Evolutionary conservation across 345 rosid genomes (phyloP), one percentile per base, ranked within the genome.

Genomic region (Stellera chamaejasme): DNA sequence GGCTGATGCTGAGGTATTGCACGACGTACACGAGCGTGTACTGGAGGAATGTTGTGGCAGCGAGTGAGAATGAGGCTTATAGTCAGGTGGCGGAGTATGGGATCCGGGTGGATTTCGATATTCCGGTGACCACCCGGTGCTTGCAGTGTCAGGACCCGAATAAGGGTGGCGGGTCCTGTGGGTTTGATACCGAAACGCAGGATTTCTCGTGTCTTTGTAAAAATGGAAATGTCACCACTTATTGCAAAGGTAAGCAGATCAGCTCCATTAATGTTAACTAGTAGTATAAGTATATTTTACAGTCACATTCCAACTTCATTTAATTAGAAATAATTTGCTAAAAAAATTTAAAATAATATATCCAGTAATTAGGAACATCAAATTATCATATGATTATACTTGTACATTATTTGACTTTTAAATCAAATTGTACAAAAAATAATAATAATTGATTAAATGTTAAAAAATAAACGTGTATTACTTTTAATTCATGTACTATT

Each of bases 81-180:
- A 78, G 76, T 68, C 91, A 82, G 78, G 82, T 82, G 13, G 82
- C 96, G 0, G 96, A 93, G 72, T 93, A 93, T 12, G 94, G 97
- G 39, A 81, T 87, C 49, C 69, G 94, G 56, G 76, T 89, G 5
- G 82, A 93, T 81, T 93, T 71, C 10, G 94, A 93, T 12, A 80
- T 74, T 45, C 96, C 99, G 0, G 88, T 84, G 55, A 89, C 96
- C 8, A 77, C 81, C 14, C 66, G 59, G 52, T 93, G 96, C 74
- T 80, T 89, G 48, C 83, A 79, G 71, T 89, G 99, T 45, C 88
- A 84, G 71, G 99, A 93, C 45, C 77, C 80, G 57, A 63, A 69
- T 39, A 88, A 84, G 67, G 89, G 97, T 10, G 83, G 71, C 1
- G 96, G 94, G 12, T 67, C 81, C 36, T 92, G 96, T 52, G 98